phyloP scores from a whole-genome alignment of 1,284 basidiomycete genomes.

The Cutaneotrichosporon sp. region DNA sequence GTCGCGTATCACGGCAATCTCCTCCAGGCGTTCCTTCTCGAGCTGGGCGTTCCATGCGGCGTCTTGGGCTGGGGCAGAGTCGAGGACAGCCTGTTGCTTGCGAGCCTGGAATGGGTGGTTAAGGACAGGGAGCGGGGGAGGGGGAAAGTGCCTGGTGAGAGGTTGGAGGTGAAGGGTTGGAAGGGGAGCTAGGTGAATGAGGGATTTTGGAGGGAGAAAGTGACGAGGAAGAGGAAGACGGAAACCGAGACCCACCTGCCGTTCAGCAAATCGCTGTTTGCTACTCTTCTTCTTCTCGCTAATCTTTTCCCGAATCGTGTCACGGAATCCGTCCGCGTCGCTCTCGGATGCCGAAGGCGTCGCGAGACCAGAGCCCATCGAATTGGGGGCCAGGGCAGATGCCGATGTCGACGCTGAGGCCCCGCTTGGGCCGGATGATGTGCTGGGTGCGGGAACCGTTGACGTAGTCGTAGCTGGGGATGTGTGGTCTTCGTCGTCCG shows the following conservation, averaged over 20 bases:
- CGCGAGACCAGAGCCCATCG: not conserved
- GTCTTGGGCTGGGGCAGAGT: slow-evolving; percentile 62
- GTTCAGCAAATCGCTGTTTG: slow-evolving; percentile 68
- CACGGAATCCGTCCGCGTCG: not conserved
- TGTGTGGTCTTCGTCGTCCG: slow-evolving; percentile 1
- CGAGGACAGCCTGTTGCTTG: slow-evolving; percentile 69
- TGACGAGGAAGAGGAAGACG: not conserved
- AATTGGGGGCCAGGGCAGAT: not conserved
- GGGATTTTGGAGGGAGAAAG: not conserved
- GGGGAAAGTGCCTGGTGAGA: not conserved
- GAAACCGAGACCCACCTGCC: slow-evolving; percentile 62
- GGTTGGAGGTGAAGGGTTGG: not conserved
- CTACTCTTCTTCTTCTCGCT: slow-evolving; percentile 62
- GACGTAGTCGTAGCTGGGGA: slow-evolving; percentile 1
- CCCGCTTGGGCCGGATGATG: not conserved
- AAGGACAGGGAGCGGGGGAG: not conserved
- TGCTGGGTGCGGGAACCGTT: not conserved
- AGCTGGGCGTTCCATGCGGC: slow-evolving; percentile 65
- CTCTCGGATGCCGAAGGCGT: not conserved
- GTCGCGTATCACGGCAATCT: slow-evolving; percentile 66
- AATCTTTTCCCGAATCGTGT: not conserved
- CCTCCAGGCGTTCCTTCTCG: slow-evolving; percentile 67
- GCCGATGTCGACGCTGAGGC: not conserved
- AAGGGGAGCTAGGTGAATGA: too few species aligned
- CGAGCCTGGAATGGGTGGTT: slow-evolving; percentile 60